Conservation (phyloP, 192 early-diverging fungal species). For the Entomortierella parvispora region DNA sequence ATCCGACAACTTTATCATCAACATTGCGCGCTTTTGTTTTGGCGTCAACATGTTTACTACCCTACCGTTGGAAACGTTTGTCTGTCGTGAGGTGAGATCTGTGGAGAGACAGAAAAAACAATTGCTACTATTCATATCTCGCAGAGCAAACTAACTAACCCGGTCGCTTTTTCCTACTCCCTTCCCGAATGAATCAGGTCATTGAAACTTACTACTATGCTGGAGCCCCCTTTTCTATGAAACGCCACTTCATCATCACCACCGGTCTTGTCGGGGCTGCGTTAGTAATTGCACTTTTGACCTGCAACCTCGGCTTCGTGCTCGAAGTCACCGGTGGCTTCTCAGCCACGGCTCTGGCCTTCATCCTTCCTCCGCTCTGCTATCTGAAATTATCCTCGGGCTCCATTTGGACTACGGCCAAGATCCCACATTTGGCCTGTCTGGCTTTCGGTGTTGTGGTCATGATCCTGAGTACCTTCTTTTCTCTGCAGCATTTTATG, state of each 20-base stretch:
- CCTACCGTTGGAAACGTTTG: constrained; percentile 90
- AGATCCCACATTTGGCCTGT: constrained; percentile 74
- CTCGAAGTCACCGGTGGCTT: constrained; percentile 90
- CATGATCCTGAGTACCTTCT: constrained; percentile 76
- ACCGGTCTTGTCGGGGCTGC: constrained; percentile 68
- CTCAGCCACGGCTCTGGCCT: constrained; percentile 89
- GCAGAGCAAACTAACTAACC: too few relatives aligned
- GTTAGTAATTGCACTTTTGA: constrained; percentile 76
- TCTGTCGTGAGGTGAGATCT: constrained; percentile 78
- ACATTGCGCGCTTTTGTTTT: constrained; percentile 86
- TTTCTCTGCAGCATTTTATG: constrained; percentile 45
- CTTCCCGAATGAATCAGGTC: too few relatives aligned
- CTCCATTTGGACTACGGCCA: constrained; percentile 61
- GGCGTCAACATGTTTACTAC: constrained; percentile 97
- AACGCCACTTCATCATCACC: constrained; percentile 76
- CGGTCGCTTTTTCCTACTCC: too few relatives aligned
- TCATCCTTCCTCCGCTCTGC: constrained; percentile 86
- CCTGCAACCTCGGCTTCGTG: constrained; percentile 85
- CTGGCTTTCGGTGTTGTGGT: constrained; percentile 78
- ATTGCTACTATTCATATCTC: too few relatives aligned
- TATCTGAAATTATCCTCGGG: constrained; percentile 80
- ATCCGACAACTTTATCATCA: constrained; percentile 79
- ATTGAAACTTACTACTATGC: constrained; percentile 72
- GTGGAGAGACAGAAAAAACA: too few relatives aligned
- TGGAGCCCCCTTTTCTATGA: constrained; percentile 60